Evolutionary conservation across 805 yeast species (phyloP).

Genomic region (Kuraishia capsulata): DNA sequence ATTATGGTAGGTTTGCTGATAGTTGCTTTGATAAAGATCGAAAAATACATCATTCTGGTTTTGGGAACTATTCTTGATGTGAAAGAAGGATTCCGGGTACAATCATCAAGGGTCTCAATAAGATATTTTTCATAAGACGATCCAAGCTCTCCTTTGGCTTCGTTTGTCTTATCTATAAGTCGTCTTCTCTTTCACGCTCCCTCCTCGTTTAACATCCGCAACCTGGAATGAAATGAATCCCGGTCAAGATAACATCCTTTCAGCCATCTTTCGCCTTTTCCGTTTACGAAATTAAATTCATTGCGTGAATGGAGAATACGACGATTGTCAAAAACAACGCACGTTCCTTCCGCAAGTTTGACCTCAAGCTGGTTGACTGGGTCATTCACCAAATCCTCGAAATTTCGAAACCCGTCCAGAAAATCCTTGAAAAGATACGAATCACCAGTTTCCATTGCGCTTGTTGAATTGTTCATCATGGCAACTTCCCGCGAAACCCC

Average conservation of each 20-base stretch:
- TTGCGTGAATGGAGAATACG: constrained; percentile 60
- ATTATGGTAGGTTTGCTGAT: too few species aligned
- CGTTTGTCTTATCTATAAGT: too few species aligned
- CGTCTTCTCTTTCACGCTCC: too few species aligned
- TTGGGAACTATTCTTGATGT: too few species aligned
- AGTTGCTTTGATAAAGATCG: too few species aligned
- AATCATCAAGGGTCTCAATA: too few species aligned
- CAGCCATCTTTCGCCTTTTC: constrained; percentile 51
- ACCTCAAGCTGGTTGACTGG: constrained; percentile 45
- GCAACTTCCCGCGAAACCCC: constrained; percentile 5
- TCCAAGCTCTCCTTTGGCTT: too few species aligned
- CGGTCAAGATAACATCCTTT: constrained; percentile 72
- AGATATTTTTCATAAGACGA: too few species aligned
- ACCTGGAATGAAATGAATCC: constrained; percentile 58
- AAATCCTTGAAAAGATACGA: constrained; percentile 42
- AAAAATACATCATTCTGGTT: too few species aligned
- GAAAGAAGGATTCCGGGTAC: too few species aligned
- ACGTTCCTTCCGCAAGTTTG: constrained; percentile 47
- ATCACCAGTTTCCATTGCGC: constrained; percentile 29
- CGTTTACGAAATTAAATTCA: constrained; percentile 21
- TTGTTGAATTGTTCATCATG: constrained; percentile 5
- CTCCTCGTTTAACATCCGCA: constrained; percentile 28
- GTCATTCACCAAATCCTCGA: constrained; percentile 47
- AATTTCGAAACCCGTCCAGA: constrained; percentile 45
- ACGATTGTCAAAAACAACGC: constrained; percentile 65